A percentile compares a stretch with the other conserved stretches of the same genome.
Conservation (phyloP, 2,329 filamentous ascomycete genomes). For the Tolypocladium amazonense region DNA sequence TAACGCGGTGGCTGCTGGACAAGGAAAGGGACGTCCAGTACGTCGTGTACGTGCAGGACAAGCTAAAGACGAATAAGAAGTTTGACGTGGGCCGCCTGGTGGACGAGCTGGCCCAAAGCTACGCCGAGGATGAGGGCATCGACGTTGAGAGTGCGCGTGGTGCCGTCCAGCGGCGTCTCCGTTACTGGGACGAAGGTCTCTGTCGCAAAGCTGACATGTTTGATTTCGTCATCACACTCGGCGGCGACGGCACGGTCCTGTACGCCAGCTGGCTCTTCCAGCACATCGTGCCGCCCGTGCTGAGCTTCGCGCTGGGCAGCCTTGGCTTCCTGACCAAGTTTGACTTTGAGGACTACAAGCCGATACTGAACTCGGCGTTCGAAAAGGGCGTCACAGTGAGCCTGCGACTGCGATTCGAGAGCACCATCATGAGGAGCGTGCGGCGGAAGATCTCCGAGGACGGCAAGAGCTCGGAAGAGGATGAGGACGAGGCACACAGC, state of each 20-base stretch:
- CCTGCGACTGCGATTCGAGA: conserved; percentile 80
- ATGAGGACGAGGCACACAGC: conserved; percentile 25
- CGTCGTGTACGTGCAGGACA: conserved; percentile 75
- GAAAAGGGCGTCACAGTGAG: conserved; percentile 80
- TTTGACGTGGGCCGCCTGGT: conserved; percentile 67
- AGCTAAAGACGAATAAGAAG: conserved; percentile 55
- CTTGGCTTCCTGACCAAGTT: conserved; percentile 95
- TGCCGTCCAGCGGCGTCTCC: conserved; percentile 43
- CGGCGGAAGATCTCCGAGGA: conserved; percentile 24
- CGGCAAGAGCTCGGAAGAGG: conserved; percentile 18
- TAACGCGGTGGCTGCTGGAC: conserved; percentile 72
- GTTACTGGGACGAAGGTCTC: conserved; percentile 75
- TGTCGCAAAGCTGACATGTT: conserved; percentile 75
- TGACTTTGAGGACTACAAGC: conserved; percentile 67
- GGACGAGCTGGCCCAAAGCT: conserved; percentile 41
- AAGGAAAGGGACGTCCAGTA: conserved; percentile 58
- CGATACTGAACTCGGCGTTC: conserved; percentile 63
- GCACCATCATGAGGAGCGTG: conserved; percentile 79
- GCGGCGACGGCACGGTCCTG: conserved; percentile 92
- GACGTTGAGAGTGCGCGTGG: conserved; percentile 22
- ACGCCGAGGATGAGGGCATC: conserved; percentile 24
- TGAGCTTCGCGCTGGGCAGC: conserved; percentile 85
- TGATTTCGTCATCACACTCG: conserved; percentile 86
- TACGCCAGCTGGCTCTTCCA: conserved; percentile 98
- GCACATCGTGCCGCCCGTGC: conserved; percentile 81